These are phyloP conservation scores for Erodium trifolium DNA, from an alignment of 441 rosid genomes.

Conservation along the genomic window DNA sequence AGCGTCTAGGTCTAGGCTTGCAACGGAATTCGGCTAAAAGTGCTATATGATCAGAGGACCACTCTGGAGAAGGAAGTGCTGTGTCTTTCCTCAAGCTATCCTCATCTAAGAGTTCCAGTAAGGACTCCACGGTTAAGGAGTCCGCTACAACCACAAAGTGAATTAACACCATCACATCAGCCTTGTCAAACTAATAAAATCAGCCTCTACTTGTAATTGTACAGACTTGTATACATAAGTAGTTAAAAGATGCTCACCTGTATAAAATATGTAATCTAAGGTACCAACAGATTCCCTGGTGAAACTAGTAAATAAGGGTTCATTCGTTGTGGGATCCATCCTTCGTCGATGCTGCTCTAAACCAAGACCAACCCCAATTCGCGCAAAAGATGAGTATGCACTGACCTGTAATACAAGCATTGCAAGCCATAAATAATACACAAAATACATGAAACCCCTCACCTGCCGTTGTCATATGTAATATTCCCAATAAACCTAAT, in stretches of 20 bases:
- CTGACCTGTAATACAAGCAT: slow-evolving; percentile 63
- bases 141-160: slow-evolving; percentile 53
- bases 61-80: slow-evolving; percentile 98
- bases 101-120: too few relatives aligned
- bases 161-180: background rate
- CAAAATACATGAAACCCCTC: background rate
- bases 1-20: slow-evolving; percentile 87
- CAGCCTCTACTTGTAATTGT: background rate
- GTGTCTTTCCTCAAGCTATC: slow-evolving; percentile 35
- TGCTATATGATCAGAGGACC: slow-evolving; percentile 82
- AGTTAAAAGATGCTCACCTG: slow-evolving; percentile 40
- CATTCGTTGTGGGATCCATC: slow-evolving; percentile 56
- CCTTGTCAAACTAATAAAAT: too few relatives aligned
- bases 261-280: slow-evolving; percentile 7
- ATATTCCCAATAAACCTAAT: background rate
- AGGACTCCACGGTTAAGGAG: slow-evolving; percentile 29
- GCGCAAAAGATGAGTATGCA: slow-evolving; percentile 84
- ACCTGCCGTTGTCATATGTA: too few relatives aligned
- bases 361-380: slow-evolving; percentile 51
- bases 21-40: slow-evolving; percentile 62
- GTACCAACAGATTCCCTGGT: too few relatives aligned
- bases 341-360: slow-evolving; percentile 73
- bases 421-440: background rate
- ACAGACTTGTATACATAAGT: too few relatives aligned
- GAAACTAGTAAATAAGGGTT: too few relatives aligned